Evolutionary conservation across 495 filamentous ascomycete genomes (phyloP).

Genomic region (Penicillium cataractarum): DNA sequence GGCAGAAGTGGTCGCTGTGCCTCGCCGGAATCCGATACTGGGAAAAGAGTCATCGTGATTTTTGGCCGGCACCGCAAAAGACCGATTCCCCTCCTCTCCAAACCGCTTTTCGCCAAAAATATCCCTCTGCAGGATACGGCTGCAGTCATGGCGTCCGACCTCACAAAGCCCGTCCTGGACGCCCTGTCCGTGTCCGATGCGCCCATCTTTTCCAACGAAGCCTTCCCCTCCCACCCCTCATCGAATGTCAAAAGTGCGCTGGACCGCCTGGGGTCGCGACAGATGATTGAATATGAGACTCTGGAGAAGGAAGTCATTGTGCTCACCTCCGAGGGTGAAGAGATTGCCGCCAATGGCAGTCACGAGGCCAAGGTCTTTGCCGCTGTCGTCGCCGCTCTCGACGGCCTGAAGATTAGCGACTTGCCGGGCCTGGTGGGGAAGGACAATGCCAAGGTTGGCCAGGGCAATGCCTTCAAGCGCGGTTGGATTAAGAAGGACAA

Average conservation of each 20-base stretch:
- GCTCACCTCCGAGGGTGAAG: slow-evolving; percentile 77
- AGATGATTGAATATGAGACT: slow-evolving; percentile 85
- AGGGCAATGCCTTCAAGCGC: slow-evolving; percentile 93
- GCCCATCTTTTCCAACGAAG: slow-evolving; percentile 71
- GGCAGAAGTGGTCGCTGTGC: slow-evolving; percentile 25
- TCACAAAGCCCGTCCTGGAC: slow-evolving; percentile 66
- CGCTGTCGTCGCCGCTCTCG: slow-evolving; percentile 74
- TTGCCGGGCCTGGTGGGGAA: slow-evolving; percentile 77
- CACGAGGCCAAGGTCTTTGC: slow-evolving; percentile 96
- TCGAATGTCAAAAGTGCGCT: slow-evolving; percentile 80
- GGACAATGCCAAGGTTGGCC: slow-evolving; percentile 85
- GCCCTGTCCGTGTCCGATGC: slow-evolving; percentile 64
- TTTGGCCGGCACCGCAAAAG: slow-evolving; percentile 25
- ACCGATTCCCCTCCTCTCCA: slow-evolving; percentile 12
- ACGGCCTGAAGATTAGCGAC: slow-evolving; percentile 79
- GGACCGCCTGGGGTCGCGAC: slow-evolving; percentile 78
- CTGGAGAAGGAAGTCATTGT: slow-evolving; percentile 76
- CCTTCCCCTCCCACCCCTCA: slow-evolving; percentile 74
- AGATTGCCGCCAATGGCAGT: slow-evolving; percentile 80
- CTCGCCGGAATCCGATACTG: slow-evolving; percentile 28
- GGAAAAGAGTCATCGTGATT: slow-evolving; percentile 36
- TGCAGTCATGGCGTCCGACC: slow-evolving; percentile 61
- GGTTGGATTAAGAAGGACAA: slow-evolving; percentile 94
- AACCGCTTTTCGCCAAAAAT: slow-evolving; percentile 18
- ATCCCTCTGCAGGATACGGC: slow-evolving; percentile 31